Conservation (phyloP, 1,284 basidiomycete species). For the Pseudozyma sp. region DNA sequence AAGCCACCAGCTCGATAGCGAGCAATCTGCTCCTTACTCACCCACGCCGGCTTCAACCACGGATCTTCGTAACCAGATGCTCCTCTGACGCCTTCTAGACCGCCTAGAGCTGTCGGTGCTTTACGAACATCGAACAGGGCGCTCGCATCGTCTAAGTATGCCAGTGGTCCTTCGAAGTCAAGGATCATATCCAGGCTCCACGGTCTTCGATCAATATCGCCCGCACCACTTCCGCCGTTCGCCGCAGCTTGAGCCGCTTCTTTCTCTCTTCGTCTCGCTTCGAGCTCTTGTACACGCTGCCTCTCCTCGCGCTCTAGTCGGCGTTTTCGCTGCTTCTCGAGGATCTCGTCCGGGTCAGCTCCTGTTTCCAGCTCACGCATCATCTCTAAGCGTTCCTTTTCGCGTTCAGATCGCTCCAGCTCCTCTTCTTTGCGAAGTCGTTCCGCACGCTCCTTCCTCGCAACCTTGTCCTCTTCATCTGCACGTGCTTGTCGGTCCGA, state of each 20-base stretch:
- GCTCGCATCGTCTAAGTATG: slow-evolving; percentile 56
- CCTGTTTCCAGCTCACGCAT: slow-evolving; percentile 60
- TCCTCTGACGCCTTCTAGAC: slow-evolving; percentile 46
- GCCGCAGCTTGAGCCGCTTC: slow-evolving; percentile 29
- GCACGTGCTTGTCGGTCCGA: slow-evolving; percentile 48
- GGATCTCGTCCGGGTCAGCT: slow-evolving; percentile 53
- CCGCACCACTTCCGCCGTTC: slow-evolving; percentile 11
- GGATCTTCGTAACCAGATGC: slow-evolving; percentile 57
- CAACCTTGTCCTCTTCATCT: slow-evolving; percentile 53
- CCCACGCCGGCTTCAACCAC: slow-evolving; percentile 53
- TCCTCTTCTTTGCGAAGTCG: slow-evolving; percentile 58
- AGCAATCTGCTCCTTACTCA: slow-evolving; percentile 37
- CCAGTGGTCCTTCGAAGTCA: slow-evolving; percentile 63
- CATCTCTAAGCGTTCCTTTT: slow-evolving; percentile 59
- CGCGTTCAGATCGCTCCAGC: slow-evolving; percentile 48
- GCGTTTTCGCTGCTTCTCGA: slow-evolving; percentile 48
- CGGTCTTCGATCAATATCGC: slow-evolving; percentile 22
- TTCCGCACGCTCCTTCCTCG: slow-evolving; percentile 53
- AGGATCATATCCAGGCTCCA: slow-evolving; percentile 57
- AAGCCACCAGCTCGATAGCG: slow-evolving; percentile 62
- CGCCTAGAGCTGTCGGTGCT: slow-evolving; percentile 48
- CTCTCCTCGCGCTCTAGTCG: slow-evolving; percentile 51
- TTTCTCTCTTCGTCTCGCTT: slow-evolving; percentile 34
- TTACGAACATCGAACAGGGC: slow-evolving; percentile 47
- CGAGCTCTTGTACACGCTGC: slow-evolving; percentile 30